Base-by-base conservation (phyloP, 306 rosid genomes). In the Dalbergia cochinchinensis region DNA sequence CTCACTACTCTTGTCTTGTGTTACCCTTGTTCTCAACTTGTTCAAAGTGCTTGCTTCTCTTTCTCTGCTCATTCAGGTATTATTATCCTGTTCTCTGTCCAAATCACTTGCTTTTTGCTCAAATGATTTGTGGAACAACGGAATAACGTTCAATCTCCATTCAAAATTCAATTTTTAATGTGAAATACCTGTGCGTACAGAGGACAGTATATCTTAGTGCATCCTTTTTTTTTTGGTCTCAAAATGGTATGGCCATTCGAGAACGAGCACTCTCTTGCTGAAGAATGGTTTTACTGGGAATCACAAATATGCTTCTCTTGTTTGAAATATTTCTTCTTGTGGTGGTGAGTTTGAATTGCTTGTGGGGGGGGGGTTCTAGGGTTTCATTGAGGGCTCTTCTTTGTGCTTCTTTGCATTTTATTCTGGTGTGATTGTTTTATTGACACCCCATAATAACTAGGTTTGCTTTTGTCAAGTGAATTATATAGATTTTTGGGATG, bases 51-150 rank as follows among this genome's bases (percentile, higher is more conserved):
- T 77, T 47, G 4, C 53, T 42, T 57, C 37, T 62, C 26, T 61
- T 20, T 47, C 66, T 58, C 41, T 62, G 63, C 66, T 64, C 71
- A 14, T 77, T 65, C 84, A 53, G 90, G 87, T 83, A 77, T 20
- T 10, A 10, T 3, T 14, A 60, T 80, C 41, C 26, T 71, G 22
- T 26, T 55, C 63, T 39, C 59, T 72, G 20, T 74, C 69, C 12
- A 18, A 26, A 20, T 19, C 26, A 53, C 11, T 78, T 63, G n/a
- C 57, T 34, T 62, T 68, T 53, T 74, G 61, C 71, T 69, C 14
- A 60, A 8, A 55, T 80, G 41, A n/a, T 78, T 73, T 73, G 42
- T 81, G 10, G 65, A 42, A 14, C 35, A 71, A 15, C 80, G 78
- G 82, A 66, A 59, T 59, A 66, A 59, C 51, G 44, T 11, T 86